These are phyloP conservation scores for Suhomyces tanzawaensis DNA, from an alignment of 805 yeast species.

Conservation along the genomic window DNA sequence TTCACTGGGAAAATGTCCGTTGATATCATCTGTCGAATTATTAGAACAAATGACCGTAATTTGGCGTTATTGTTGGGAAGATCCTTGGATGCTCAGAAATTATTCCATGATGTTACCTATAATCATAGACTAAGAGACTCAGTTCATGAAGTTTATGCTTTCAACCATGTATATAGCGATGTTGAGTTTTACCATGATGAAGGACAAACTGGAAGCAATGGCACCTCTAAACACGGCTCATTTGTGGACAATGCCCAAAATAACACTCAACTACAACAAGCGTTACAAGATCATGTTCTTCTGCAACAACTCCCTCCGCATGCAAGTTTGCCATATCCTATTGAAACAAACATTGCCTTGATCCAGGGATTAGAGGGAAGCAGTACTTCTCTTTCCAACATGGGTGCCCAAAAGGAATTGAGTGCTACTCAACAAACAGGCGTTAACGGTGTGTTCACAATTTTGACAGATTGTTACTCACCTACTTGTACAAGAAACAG, in stretches of 20 bases:
- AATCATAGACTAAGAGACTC: slow-evolving; percentile 92
- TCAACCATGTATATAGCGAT: slow-evolving; percentile 55
- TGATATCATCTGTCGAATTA: slow-evolving; percentile 79
- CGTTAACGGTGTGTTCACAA: slow-evolving; percentile 89
- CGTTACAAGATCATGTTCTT: slow-evolving; percentile 16
- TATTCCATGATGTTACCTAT: slow-evolving; percentile 93
- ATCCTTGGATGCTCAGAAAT: slow-evolving; percentile 88
- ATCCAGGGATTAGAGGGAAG: slow-evolving; percentile 14
- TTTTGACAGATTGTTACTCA: slow-evolving; percentile 91
- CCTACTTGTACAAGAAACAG: slow-evolving; percentile 91
- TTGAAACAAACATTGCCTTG: slow-evolving; percentile 14
- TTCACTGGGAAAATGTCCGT: slow-evolving; percentile 95
- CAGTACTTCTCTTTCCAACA: slow-evolving; percentile 14
- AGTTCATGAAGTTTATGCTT: slow-evolving; percentile 80
- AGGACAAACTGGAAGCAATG: slow-evolving; percentile 18
- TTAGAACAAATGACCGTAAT: slow-evolving; percentile 87
- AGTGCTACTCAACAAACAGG: slow-evolving; percentile 26
- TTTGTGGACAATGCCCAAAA: slow-evolving; percentile 17
- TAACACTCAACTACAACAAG: slow-evolving; percentile 9
- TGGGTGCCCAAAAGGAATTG: slow-evolving; percentile 4
- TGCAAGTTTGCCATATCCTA: slow-evolving; percentile 14
- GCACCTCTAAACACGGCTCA: slow-evolving; percentile 30
- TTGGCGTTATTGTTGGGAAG: slow-evolving; percentile 86
- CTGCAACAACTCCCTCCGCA: slow-evolving; percentile 20
- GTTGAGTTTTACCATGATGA: slow-evolving; percentile 41